Base-by-base conservation (phyloP, 495 filamentous ascomycete species). In the Aspergillus asperescens region DNA sequence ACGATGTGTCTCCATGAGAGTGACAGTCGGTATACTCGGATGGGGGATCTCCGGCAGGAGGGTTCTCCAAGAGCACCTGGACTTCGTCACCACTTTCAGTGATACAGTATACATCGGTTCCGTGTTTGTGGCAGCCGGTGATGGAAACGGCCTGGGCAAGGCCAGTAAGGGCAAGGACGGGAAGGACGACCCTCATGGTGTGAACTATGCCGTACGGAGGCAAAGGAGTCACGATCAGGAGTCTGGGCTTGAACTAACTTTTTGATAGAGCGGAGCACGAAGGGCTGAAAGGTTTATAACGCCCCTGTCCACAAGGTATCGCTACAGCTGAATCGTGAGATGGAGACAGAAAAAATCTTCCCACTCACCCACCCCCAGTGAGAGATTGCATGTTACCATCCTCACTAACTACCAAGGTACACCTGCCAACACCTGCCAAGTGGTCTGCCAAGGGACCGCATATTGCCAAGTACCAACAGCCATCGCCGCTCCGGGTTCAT, bases 1-100 rank as follows among this genome's bases (percentile, higher is more conserved):
- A 81, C 78, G 63, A 65, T 46, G 78, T 64, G 37, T 42, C 60
- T 1, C 59, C 77, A 58, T 80, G 77, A 0, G 60, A 48, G 56
- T 82, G 77, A 29, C 81, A 84, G 5, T 65, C 76, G 0, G 75
- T 77, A 50, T 80, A 82, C 39, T 63, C 55, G 2, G 74, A 62
- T 8, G 76, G 74, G 6, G 76, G 51, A 22, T 72, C 69, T 15
- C 65, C 66, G 0, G 75, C 76, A 1, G 61, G 65, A 12, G 77
- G 77, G 6, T 58, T 54, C 24, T 68, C 52, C n/a, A 71, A 57
- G 4, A 66, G 63, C 1, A 74, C 61, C 12, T 75, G 60, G 32
- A 75, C 65, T 54, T 75, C 71, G 18, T 72, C 63, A 1, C 67
- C 63, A 27, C 63, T 45, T 9, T 65, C 70, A 22, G 63, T 55